phyloP scores from a whole-genome alignment of 805 yeast genomes.

The Candida succiphila region DNA sequence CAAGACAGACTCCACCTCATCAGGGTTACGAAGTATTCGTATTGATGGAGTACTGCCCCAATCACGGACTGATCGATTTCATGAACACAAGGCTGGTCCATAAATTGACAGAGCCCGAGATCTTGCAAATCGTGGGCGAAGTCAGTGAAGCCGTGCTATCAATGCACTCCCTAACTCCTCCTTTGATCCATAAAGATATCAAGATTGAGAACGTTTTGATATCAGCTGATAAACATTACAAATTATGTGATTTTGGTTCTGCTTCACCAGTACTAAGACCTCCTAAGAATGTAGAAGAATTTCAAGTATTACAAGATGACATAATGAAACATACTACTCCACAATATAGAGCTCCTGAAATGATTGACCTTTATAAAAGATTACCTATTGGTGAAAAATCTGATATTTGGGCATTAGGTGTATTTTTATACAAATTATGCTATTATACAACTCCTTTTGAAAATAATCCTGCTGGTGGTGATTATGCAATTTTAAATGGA shows the following conservation, averaged over 20 bases:
- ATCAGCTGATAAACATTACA: slow-evolving; percentile 46
- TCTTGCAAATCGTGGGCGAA: slow-evolving; percentile 58
- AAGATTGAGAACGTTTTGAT: slow-evolving; percentile 75
- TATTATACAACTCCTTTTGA: slow-evolving; percentile 83
- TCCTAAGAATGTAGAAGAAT: slow-evolving; percentile 53
- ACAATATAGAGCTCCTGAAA: slow-evolving; percentile 78
- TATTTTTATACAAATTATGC: slow-evolving; percentile 66
- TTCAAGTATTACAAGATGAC: slow-evolving; percentile 52
- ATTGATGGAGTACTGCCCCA: slow-evolving; percentile 71
- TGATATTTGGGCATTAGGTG: slow-evolving; percentile 81
- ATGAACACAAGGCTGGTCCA: slow-evolving; percentile 65
- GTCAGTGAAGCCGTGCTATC: slow-evolving; percentile 65
- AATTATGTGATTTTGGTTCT: slow-evolving; percentile 78
- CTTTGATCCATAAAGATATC: slow-evolving; percentile 69
- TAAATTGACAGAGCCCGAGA: slow-evolving; percentile 58
- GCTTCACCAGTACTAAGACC: slow-evolving; percentile 57
- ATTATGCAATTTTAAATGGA: slow-evolving; percentile 52
- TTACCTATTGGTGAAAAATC: slow-evolving; percentile 73
- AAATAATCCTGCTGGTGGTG: slow-evolving; percentile 37
- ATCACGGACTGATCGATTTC: slow-evolving; percentile 68
- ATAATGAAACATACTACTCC: slow-evolving; percentile 76
- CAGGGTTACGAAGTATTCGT: slow-evolving; percentile 68
- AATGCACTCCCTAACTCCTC: slow-evolving; percentile 67
- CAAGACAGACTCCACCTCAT: slow-evolving; percentile 31
- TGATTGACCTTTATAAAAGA: slow-evolving; percentile 63